A percentile compares a stretch with the other conserved stretches of the same genome.
Evolutionary conservation across 179 eudicot genomes (phyloP).

Genomic region (Beta macrorhiza): DNA sequence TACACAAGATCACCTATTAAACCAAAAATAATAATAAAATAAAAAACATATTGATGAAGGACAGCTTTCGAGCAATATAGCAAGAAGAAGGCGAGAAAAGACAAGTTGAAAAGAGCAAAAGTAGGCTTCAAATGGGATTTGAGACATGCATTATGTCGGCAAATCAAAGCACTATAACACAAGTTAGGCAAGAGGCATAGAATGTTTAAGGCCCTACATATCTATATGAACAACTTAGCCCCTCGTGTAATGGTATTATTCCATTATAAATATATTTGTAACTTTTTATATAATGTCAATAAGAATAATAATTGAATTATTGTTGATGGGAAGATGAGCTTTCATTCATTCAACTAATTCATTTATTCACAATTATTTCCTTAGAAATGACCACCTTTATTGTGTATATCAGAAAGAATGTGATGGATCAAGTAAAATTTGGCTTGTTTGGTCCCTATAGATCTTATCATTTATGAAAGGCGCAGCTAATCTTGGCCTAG

Average conservation of each 20-base stretch:
- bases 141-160: slow-evolving; percentile 27
- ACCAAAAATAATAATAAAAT: background rate
- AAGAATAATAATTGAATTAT: background rate
- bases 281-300: too few species aligned
- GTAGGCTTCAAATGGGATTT: slow-evolving; percentile 11
- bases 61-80: slow-evolving; percentile 12
- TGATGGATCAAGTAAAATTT: slow-evolving; percentile 19
- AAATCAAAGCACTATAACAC: background rate
- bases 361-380: background rate
- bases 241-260: slow-evolving; percentile 24
- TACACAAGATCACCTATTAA: background rate
- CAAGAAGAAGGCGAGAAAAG: background rate
- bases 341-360: background rate
- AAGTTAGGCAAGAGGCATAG: background rate
- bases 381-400: slow-evolving; percentile 3
- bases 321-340: slow-evolving; percentile 10
- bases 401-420: slow-evolving; percentile 15
- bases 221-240: slow-evolving; percentile 11
- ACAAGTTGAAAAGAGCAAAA: slow-evolving; percentile 21
- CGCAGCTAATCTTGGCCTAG: slow-evolving; percentile 14
- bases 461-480: slow-evolving; percentile 27
- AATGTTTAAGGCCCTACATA: slow-evolving; percentile 20
- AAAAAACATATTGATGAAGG: too few species aligned
- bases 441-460: slow-evolving; percentile 16
- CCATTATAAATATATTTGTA: background rate